phyloP scores from a whole-genome alignment of 768 basidiomycete genomes.

The Hypsizygus marmoreus region DNA sequence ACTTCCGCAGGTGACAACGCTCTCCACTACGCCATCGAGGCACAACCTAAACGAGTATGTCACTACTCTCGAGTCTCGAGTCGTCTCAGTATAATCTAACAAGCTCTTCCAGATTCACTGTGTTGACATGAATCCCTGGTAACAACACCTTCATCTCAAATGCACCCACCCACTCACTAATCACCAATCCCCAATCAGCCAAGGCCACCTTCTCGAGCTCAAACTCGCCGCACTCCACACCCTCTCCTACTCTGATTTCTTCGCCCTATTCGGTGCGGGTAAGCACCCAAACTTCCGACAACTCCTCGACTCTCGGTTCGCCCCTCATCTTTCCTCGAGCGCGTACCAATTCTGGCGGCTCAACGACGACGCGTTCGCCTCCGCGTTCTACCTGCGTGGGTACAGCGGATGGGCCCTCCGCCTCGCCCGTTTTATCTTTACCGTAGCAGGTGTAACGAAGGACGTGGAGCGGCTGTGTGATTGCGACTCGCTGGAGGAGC shows the following conservation, averaged over 20 bases:
- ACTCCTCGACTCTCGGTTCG: conserved; percentile 60
- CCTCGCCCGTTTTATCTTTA: conserved; percentile 58
- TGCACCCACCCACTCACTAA: neutral
- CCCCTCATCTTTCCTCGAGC: conserved; percentile 67
- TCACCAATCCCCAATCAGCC: conserved; percentile 35
- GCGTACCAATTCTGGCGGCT: conserved; percentile 80
- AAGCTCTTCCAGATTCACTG: conserved; percentile 51
- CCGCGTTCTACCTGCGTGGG: conserved; percentile 68
- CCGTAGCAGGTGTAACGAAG: conserved; percentile 55
- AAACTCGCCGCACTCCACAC: conserved; percentile 68
- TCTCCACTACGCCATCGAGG: conserved; percentile 75
- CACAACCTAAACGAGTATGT: conserved; percentile 52
- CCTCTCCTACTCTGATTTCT: conserved; percentile 64
- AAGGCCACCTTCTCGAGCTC: conserved; percentile 78
- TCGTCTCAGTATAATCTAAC: conserved; percentile 3
- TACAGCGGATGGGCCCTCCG: conserved; percentile 71
- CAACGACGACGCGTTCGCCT: conserved; percentile 51
- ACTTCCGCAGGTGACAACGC: conserved; percentile 83
- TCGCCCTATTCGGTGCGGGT: conserved; percentile 67
- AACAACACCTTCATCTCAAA: conserved; percentile 13
- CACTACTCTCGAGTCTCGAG: neutral
- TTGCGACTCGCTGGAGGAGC: conserved; percentile 54
- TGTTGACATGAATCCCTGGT: conserved; percentile 75
- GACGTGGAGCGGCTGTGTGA: conserved; percentile 59
- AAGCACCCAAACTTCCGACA: conserved; percentile 57